Percentiles rank a stretch among this genome's conserved stretches.
Conservation (phyloP, 768 basidiomycete species). For the Porphyrellus cyaneotinctus region DNA sequence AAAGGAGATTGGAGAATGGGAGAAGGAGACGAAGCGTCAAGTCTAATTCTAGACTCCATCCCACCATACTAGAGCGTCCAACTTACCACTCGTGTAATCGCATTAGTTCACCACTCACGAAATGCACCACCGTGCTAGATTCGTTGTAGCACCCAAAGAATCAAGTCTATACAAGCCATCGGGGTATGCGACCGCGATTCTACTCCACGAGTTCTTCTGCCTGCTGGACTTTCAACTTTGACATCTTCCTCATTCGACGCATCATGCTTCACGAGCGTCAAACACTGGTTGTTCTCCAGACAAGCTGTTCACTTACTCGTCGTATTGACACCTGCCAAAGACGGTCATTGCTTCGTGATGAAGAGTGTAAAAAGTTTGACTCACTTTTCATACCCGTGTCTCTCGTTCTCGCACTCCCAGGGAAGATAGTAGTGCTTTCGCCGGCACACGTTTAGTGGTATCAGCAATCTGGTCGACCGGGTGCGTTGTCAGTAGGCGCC, state of each 20-base stretch:
- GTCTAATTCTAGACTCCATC: conserved; percentile 16
- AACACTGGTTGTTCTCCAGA: background rate
- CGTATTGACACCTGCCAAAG: conserved; percentile 78
- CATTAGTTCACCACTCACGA: conserved; percentile 15
- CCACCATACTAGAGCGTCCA: background rate
- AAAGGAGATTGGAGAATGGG: conserved; percentile 46
- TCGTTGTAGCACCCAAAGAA: background rate
- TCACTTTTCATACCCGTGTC: conserved; percentile 82
- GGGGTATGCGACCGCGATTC: conserved; percentile 17
- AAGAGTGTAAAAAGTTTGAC: conserved; percentile 16
- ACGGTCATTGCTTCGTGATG: conserved; percentile 5
- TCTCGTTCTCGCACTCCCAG: conserved; percentile 93
- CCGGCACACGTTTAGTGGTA: conserved; percentile 86
- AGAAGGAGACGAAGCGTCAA: conserved; percentile 32
- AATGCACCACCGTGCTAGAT: conserved; percentile 1
- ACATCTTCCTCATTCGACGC: conserved; percentile 81
- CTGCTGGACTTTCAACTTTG: conserved; percentile 59
- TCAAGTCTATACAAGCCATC: conserved; percentile 10
- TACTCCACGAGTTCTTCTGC: conserved; percentile 37
- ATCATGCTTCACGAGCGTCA: conserved; percentile 55
- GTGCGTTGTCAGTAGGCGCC: background rate
- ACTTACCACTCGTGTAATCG: conserved; percentile 13
- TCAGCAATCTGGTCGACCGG: conserved; percentile 54
- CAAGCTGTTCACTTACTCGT: conserved; percentile 62
- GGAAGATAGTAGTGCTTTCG: conserved; percentile 72